Percentiles rank a stretch among this genome's conserved stretches.
Evolutionary conservation across 140 eudicot species (phyloP).

Genomic region (Anethum foeniculum): DNA sequence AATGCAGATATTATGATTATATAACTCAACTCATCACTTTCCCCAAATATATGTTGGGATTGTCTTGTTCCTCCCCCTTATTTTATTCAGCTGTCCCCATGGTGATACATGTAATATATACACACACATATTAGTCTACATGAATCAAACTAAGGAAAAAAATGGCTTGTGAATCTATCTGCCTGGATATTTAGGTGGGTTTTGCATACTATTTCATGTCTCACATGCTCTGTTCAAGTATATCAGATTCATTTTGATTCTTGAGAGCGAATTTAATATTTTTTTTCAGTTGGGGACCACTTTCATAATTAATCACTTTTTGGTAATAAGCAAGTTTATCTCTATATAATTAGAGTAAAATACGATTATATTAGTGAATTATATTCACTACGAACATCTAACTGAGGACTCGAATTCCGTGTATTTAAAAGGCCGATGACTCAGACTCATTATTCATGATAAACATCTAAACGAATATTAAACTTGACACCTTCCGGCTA

Average conservation of each 20-base stretch:
- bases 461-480: too few species aligned
- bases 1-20: background rate
- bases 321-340: too few species aligned
- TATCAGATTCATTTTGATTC: background rate
- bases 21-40: background rate
- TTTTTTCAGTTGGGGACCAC: too few species aligned
- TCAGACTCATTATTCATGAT: too few species aligned
- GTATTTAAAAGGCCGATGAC: too few species aligned
- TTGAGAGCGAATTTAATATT: too few species aligned
- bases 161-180: background rate
- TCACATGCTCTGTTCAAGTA: background rate
- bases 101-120: background rate
- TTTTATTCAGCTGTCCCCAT: background rate
- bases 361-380: too few species aligned
- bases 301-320: too few species aligned
- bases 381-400: too few species aligned
- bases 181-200: background rate
- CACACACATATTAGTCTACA: background rate
- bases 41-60: slow-evolving; percentile 5
- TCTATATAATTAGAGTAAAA: too few species aligned
- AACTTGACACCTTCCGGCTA: too few species aligned
- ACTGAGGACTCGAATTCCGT: too few species aligned
- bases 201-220: background rate
- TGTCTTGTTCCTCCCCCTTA: slow-evolving; percentile 2
- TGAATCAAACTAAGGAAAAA: background rate